Evolutionary conservation across 805 yeast genomes (phyloP).

Genomic region (Wickerhamomyces pijperi): DNA sequence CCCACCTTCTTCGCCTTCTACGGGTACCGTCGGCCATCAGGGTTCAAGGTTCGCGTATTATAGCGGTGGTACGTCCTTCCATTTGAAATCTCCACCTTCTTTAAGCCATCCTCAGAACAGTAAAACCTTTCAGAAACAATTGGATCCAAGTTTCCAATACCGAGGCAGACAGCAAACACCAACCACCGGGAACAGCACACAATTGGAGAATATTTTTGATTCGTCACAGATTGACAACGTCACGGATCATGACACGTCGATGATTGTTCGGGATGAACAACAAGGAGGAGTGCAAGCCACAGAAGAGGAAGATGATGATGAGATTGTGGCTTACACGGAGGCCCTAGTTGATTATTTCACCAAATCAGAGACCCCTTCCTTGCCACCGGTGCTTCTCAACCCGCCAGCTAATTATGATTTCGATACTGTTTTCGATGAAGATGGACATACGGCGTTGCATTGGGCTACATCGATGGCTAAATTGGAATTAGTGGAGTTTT

Average conservation of each 20-base stretch:
- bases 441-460: constrained; percentile 73
- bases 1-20: too few relatives aligned
- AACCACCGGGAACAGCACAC: constrained; percentile 2
- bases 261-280: too few relatives aligned
- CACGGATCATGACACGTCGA: too few relatives aligned
- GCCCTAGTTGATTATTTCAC: too few relatives aligned
- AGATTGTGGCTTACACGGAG: too few relatives aligned
- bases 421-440: constrained; percentile 62
- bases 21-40: too few relatives aligned
- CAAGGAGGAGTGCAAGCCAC: too few relatives aligned
- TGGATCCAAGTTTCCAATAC: constrained; percentile 9
- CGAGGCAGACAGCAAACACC: constrained; percentile 18
- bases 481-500: constrained; percentile 42
- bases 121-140: constrained; percentile 16
- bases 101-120: neutral
- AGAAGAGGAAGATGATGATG: too few relatives aligned
- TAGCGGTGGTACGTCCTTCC: too few relatives aligned
- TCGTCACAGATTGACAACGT: too few relatives aligned
- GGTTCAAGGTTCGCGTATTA: too few relatives aligned
- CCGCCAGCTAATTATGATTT: constrained; percentile 59
- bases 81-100: neutral
- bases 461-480: constrained; percentile 83
- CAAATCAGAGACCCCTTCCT: constrained; percentile 11
- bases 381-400: constrained; percentile 28
- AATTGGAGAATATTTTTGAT: neutral